These are phyloP conservation scores for Candida sanyiensis DNA, from an alignment of 805 yeast genomes.

Conservation along the genomic window DNA sequence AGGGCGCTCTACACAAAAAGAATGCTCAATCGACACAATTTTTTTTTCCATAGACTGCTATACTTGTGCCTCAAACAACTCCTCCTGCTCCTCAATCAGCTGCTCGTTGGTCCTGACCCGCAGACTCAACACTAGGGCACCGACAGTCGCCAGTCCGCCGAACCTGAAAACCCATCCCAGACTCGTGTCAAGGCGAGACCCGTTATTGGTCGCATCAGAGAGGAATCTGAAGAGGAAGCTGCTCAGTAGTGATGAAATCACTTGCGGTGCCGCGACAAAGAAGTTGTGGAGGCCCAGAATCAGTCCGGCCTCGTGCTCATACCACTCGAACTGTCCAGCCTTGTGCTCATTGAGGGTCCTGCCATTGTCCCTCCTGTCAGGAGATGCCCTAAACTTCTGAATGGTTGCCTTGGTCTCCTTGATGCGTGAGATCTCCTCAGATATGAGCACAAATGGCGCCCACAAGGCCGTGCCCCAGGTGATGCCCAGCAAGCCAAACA, in stretches of 20 bases:
- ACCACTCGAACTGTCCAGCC: conserved; percentile 29
- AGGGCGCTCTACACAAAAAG: no score
- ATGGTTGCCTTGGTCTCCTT: conserved; percentile 38
- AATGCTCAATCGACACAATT: not conserved
- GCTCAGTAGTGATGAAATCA: conserved; percentile 43
- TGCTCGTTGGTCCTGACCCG: conserved; percentile 38
- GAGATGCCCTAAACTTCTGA: conserved; percentile 14
- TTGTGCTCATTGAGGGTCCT: conserved; percentile 16
- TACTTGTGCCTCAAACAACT: conserved; percentile 3
- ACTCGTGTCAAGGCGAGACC: conserved; percentile 33
- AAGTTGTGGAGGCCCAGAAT: conserved; percentile 53
- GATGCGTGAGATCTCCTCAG: conserved; percentile 50
- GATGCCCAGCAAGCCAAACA: conserved; percentile 50
- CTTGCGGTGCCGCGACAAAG: conserved; percentile 54
- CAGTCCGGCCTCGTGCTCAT: conserved; percentile 52
- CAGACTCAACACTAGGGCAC: conserved; percentile 39
- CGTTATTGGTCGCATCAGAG: conserved; percentile 22
- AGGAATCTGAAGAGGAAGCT: conserved; percentile 40
- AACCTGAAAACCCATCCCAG: conserved; percentile 54
- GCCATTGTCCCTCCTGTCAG: not conserved
- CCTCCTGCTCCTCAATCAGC: conserved; percentile 29
- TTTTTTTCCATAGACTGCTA: not conserved
- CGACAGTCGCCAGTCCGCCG: conserved; percentile 46
- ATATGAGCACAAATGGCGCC: conserved; percentile 60
- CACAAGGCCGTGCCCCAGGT: conserved; percentile 64